Evolutionary conservation across 169 alveolate species (phyloP), one percentile per base, ranked within the genome.

Genomic region (Cryptosporidium canis): DNA sequence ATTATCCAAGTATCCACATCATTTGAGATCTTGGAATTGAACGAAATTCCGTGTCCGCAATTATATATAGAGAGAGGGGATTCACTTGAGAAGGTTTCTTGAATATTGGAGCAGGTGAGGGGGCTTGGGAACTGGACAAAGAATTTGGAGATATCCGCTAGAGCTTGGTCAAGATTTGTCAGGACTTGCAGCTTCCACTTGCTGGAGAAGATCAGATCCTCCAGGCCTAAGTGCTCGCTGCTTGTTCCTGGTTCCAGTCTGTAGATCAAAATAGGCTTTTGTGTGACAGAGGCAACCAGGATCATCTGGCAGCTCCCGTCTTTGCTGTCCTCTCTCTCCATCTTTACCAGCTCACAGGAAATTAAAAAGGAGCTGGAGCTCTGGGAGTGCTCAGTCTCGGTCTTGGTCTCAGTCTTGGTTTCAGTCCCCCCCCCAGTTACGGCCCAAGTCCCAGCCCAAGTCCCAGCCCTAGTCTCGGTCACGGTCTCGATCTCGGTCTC

Each of bases 1-100:
- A 58, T 43, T 35, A 77, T 37, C 87, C 87, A 77, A 21, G 77
- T 55, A 70, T 70, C 84, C 47, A 70, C 84, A 37, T 70, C 33
- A 51, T 51, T 70, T 35, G 87, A 77, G 12, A 39, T 24, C 12
- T 37, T 31, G n/a, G 63, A 39, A 27, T 37, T 41, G n/a, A 66
- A 66, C 5, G 55, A 43, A 27, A 61, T 31, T 3, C 39, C 45
- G 21, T 77, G 87, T 9, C 87, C 87, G 27, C 87, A 56, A 41
- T 77, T 77, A 24, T 77, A 77, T 21, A 63, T 61, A 2, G 87
- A 77, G 9, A 77, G 44, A 18, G 87, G 87, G 0, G 71, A 61
- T 39, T 77, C 87, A 39, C 35, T 58, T 14, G 70, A 58, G 37
- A 77, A 77, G 3, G 72, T 53, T 9, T 77, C 87, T 37, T 39